Evolutionary conservation across 1,284 basidiomycete species (phyloP), one percentile per base, ranked within the genome.

Genomic region (Schizophyllum commune): DNA sequence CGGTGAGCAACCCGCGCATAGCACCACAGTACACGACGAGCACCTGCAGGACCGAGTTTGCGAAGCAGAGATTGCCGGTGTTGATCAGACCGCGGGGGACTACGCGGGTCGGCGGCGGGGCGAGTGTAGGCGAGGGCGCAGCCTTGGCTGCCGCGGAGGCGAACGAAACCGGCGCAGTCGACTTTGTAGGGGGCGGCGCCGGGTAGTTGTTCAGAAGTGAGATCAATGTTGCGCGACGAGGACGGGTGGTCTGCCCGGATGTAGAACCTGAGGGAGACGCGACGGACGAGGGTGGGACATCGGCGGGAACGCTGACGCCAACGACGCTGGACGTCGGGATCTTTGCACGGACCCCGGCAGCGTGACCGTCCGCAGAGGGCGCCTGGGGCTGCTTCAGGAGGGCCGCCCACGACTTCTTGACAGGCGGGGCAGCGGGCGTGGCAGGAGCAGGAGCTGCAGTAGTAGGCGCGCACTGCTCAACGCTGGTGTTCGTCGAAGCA

Each of bases 31-130:
- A 96, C 1, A 96, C 53, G 13, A 55, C 84, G 20, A 99, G 81
- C 1, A 92, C 86, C 76, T 98, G 96, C 22, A 98, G 76, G 33
- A 98, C 91, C 0, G 94, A 89, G 70, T 98, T 98, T 58, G 96
- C 95, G 72, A 98, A 99, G 75, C 96, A 99, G 85, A 98, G 91
- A 75, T 99, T 99, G 8, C 96, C 96, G 5, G 87, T 91, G 75
- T 98, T 99, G 69, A 98, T 83, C 54, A 99, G 77, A 4, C 96
- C 96, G 32, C 96, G 83, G 0, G 94, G 89, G 6, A 70, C 66
- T 58, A 80, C 74, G 20, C 63, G 69, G 51, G n/a, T 32, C 52
- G 58, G 27, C 11, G 13, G 13, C 9, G 34, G 21, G 27, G 54
- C 32, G 9, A 54, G 57, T 19, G 59, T 51, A 55, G 22, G 61